phyloP scores from a whole-genome alignment of 2,329 filamentous ascomycete species.

The Cladosporium sp. region DNA sequence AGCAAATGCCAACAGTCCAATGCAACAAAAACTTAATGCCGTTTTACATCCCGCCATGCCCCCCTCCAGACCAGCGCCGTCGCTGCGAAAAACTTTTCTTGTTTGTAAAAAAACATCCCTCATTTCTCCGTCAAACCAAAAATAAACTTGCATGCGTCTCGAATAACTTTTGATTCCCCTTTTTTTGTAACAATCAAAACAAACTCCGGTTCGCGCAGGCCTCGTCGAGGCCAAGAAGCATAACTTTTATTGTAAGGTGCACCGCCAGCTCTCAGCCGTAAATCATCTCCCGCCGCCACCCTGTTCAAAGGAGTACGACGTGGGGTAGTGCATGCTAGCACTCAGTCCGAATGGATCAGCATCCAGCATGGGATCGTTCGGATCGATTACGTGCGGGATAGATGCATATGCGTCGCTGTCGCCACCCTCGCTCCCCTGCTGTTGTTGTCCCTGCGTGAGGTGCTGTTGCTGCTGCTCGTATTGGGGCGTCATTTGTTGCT shows the following conservation, averaged over 20 bases:
- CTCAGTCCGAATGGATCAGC: conserved; percentile 91
- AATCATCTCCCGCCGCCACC: conserved; percentile 4
- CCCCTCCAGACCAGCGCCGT: not conserved
- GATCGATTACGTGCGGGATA: conserved; percentile 51
- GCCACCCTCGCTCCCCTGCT: conserved; percentile 1
- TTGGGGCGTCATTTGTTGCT: conserved; percentile 16
- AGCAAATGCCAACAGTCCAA: not conserved
- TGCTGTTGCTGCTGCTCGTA: conserved; percentile 14
- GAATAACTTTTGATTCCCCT: conserved; percentile 2
- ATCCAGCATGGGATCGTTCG: conserved; percentile 83
- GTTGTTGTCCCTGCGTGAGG: not conserved
- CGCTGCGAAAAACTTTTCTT: conserved; percentile 6
- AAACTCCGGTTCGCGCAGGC: conserved; percentile 8
- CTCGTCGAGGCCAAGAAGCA: not conserved
- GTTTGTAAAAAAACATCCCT: not conserved
- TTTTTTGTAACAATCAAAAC: not conserved
- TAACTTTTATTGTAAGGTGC: conserved; percentile 1
- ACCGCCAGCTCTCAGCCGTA: not conserved
- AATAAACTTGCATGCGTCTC: conserved; percentile 1
- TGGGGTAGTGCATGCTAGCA: conserved; percentile 92
- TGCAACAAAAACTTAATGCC: not conserved
- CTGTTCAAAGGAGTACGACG: conserved; percentile 55
- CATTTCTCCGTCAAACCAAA: conserved; percentile 2
- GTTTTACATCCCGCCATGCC: not conserved
- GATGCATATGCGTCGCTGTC: conserved; percentile 16